phyloP scores from a whole-genome alignment of 2,329 filamentous ascomycete genomes.

The Tolypocladium tundrense region DNA sequence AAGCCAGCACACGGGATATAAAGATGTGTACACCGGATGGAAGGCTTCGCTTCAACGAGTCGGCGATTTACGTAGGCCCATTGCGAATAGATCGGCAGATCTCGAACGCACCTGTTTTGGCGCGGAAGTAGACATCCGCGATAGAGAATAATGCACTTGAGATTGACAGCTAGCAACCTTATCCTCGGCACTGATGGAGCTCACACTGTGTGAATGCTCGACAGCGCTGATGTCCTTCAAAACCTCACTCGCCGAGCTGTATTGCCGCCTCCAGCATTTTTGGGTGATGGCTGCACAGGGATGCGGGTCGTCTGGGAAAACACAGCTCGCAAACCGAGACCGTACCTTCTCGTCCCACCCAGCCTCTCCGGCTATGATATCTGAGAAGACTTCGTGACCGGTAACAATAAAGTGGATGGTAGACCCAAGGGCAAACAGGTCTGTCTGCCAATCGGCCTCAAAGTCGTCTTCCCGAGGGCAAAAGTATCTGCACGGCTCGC shows the following conservation, averaged over 20 bases:
- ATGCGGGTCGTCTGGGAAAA: constrained; percentile 6
- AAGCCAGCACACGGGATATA: too few relatives aligned
- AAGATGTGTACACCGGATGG: too few relatives aligned
- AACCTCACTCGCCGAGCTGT: constrained; percentile 1
- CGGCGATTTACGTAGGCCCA: too few relatives aligned
- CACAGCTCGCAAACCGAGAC: constrained; percentile 4
- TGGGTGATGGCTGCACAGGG: background rate
- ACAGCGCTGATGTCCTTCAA: constrained; percentile 1
- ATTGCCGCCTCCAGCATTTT: constrained; percentile 4
- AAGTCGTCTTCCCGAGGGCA: constrained; percentile 6
- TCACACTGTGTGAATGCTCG: background rate
- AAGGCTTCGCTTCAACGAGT: too few relatives aligned
- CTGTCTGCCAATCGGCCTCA: constrained; percentile 6
- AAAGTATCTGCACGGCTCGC: constrained; percentile 1
- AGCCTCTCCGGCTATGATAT: constrained; percentile 8
- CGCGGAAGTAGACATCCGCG: too few relatives aligned
- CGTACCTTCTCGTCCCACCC: constrained; percentile 7
- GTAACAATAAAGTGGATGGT: constrained; percentile 11
- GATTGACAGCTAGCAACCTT: too few relatives aligned
- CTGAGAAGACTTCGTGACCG: constrained; percentile 7
- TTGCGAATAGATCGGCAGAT: too few relatives aligned
- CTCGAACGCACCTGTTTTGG: too few relatives aligned
- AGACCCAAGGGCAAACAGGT: constrained; percentile 11
- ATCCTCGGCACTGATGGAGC: too few relatives aligned
- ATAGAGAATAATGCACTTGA: too few relatives aligned